phyloP scores from a whole-genome alignment of 2,329 filamentous ascomycete species.

The Monilinia vaccinii-corymbosi region DNA sequence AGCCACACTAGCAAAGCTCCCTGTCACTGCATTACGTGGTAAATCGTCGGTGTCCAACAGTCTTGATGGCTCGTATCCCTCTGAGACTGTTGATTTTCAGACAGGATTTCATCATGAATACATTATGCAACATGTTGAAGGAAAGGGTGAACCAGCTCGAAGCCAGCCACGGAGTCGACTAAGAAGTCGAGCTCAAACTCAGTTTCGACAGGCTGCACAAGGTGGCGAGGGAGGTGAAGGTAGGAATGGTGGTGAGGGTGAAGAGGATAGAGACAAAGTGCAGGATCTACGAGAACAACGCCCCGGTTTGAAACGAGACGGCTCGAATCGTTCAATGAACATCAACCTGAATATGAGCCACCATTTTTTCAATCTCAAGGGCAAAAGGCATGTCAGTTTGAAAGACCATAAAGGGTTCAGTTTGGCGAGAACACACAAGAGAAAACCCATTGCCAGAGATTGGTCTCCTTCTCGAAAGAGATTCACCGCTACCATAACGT shows the following conservation, averaged over 20 bases:
- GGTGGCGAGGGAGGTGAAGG: background rate
- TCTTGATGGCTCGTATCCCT: conserved; percentile 19
- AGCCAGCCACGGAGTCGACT: conserved; percentile 14
- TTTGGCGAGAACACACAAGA: conserved; percentile 44
- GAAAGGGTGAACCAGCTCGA: background rate
- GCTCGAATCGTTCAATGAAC: conserved; percentile 11
- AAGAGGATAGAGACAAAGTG: conserved; percentile 1
- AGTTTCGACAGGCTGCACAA: conserved; percentile 5
- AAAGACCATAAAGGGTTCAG: conserved; percentile 40
- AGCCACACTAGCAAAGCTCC: conserved; percentile 1
- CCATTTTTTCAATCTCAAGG: conserved; percentile 34
- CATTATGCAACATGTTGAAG: conserved; percentile 13
- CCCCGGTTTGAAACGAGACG: background rate
- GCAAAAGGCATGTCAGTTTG: conserved; percentile 46
- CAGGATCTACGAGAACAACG: background rate
- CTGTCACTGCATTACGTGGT: background rate
- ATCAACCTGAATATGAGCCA: conserved; percentile 12
- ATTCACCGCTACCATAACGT: conserved; percentile 59
- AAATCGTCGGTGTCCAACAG: conserved; percentile 13
- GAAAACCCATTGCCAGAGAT: conserved; percentile 61
- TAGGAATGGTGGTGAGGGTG: background rate
- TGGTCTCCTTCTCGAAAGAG: conserved; percentile 61
- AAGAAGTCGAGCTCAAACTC: conserved; percentile 18
- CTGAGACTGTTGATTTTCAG: conserved; percentile 23
- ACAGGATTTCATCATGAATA: conserved; percentile 17